phyloP scores from a whole-genome alignment of 306 rosid genomes.

The Aeschynomene evenia region DNA sequence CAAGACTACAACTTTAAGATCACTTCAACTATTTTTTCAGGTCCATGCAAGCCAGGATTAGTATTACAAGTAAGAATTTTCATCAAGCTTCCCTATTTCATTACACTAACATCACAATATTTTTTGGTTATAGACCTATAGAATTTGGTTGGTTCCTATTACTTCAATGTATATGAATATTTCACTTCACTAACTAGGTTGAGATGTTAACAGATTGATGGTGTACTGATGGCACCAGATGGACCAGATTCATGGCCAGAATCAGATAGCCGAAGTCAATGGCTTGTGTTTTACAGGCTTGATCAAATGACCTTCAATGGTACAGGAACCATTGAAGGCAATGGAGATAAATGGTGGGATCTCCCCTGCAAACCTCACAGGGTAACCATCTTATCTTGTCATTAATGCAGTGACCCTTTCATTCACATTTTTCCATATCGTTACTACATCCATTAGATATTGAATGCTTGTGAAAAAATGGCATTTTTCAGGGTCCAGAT shows the following conservation, averaged over 20 bases:
- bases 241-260: conserved; percentile 88
- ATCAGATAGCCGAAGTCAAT: conserved; percentile 64
- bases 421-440: neutral
- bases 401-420: neutral
- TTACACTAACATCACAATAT: neutral
- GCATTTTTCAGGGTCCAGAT: conserved; percentile 72
- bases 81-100: neutral
- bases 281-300: conserved; percentile 87
- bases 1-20: conserved; percentile 50
- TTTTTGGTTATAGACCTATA: neutral
- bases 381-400: conserved; percentile 41
- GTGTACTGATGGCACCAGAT: conserved; percentile 75
- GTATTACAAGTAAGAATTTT: conserved; percentile 65
- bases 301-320: conserved; percentile 79
- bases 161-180: neutral
- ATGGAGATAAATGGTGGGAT: conserved; percentile 98
- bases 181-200: neutral
- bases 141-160: neutral
- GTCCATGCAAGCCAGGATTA: conserved; percentile 91
- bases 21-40: conserved; percentile 86
- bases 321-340: conserved; percentile 89
- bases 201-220: conserved; percentile 67
- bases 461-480: conserved; percentile 10
- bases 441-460: neutral
- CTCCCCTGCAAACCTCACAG: conserved; percentile 97